Base-by-base conservation (phyloP, 768 basidiomycete genomes). In the Tricholoma furcatifolium region DNA sequence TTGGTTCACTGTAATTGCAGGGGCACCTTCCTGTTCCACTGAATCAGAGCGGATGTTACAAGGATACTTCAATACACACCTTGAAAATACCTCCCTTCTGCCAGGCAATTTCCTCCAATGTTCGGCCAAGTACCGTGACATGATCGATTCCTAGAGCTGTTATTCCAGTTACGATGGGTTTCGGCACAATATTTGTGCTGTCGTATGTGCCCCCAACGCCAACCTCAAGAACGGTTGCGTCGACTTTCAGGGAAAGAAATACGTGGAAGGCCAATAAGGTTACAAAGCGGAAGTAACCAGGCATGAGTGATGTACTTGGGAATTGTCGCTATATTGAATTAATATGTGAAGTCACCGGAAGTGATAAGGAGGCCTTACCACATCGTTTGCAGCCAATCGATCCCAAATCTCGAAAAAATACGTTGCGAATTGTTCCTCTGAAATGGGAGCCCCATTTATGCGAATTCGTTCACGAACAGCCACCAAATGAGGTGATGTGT, bases 341-440 rank as follows among this genome's bases (percentile, higher is more conserved):
- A 35, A 56, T 47, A 51, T 35, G 35, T 34, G 42, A 46, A 30
- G 18, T 36, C 36, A 34, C 41, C 43, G 17, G 35, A 46, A 20
- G 11, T 48, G 57, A 9, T 24, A 27, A 31, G 35, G 24, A 40
- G 36, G 23, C 60, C 65, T 34, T 62, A 94, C 93, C 60, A 71
- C 67, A 34, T 79, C 71, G 57, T 88, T 88, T 38, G 67, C 61
- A 45, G 86, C 77, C 8, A 98, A 75, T 54, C 76, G 80, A 63
- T 98, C 89, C 96, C 96, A 99, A 1, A 98, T 88, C 61, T 98
- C 88, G 62, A 93, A 99, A 72, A 98, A 98, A 67, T 87, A 97
- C 64, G 81, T 85, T 11, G 93, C 79, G 68, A 99, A 99, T 31
- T 84, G 70, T 14, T 88, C 85, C 65, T 98, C 96, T 1, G 91